A percentile compares a stretch with the other conserved stretches of the same genome.
These are phyloP conservation scores for Agrocybe praecox DNA, from an alignment of 768 basidiomycete genomes.

Conservation along the genomic window DNA sequence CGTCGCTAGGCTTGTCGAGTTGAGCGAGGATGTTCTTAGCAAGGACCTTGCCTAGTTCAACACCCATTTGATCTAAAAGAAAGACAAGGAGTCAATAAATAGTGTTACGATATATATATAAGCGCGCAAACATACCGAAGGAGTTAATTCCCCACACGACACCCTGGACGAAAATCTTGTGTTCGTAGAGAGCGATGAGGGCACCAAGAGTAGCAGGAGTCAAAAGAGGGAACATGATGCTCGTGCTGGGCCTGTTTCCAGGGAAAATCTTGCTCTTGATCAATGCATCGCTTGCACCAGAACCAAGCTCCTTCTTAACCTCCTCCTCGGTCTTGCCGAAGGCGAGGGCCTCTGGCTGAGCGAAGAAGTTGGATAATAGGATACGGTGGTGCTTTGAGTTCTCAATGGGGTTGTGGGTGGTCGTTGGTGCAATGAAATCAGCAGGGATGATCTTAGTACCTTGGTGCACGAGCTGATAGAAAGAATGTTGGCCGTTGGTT, in stretches of 20 bases:
- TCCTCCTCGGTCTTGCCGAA: slow-evolving; percentile 96
- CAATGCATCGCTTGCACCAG: slow-evolving; percentile 76
- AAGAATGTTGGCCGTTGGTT: slow-evolving; percentile 99
- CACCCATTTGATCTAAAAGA: slow-evolving; percentile 95
- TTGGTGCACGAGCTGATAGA: slow-evolving; percentile 97
- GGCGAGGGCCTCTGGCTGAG: slow-evolving; percentile 95
- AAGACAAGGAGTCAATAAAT: background rate
- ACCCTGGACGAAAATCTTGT: slow-evolving; percentile 99
- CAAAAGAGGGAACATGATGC: slow-evolving; percentile 91
- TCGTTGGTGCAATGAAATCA: slow-evolving; percentile 91
- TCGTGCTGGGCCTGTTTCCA: slow-evolving; percentile 96
- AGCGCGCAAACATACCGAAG: slow-evolving; percentile 64
- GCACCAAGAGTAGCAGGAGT: slow-evolving; percentile 91
- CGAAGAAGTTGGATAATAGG: slow-evolving; percentile 96
- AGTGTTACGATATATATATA: background rate
- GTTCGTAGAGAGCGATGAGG: slow-evolving; percentile 91
- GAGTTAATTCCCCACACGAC: slow-evolving; percentile 99
- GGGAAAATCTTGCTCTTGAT: slow-evolving; percentile 98
- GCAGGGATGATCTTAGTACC: slow-evolving; percentile 91
- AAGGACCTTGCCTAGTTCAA: slow-evolving; percentile 96
- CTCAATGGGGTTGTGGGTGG: slow-evolving; percentile 86
- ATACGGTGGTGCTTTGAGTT: slow-evolving; percentile 95
- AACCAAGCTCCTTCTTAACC: slow-evolving; percentile 69
- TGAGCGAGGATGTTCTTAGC: slow-evolving; percentile 95
- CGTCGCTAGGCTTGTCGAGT: slow-evolving; percentile 63